Percentiles rank a stretch among this genome's conserved stretches.
Conservation (phyloP, 257 asterid species). For the Thymus quinquecostatus region DNA sequence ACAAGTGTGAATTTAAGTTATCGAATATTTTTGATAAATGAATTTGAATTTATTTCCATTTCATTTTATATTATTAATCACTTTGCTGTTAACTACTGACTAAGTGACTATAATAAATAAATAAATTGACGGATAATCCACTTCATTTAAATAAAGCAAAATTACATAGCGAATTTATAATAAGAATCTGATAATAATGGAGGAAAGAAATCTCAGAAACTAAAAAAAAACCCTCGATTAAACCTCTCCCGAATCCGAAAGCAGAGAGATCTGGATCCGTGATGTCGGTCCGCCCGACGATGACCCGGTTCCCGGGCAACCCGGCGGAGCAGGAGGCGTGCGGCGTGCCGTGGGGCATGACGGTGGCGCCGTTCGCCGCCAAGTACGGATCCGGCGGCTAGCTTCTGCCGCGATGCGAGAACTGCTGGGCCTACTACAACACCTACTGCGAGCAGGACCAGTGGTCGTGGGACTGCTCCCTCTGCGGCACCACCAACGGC, state of each 20-base stretch:
- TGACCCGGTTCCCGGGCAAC: constrained; percentile 74
- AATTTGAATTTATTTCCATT: too few species aligned
- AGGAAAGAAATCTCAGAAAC: constrained; percentile 7
- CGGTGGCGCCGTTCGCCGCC: constrained; percentile 83
- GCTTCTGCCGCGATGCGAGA: constrained; percentile 86
- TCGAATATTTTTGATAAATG: too few species aligned
- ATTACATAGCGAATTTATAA: too few species aligned
- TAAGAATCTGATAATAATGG: not conserved
- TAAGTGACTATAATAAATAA: too few species aligned
- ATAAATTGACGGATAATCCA: too few species aligned
- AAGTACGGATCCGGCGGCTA: constrained; percentile 90
- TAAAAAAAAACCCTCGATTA: constrained; percentile 27
- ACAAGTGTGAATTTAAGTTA: too few species aligned
- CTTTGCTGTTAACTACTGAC: too few species aligned
- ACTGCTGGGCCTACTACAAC: constrained; percentile 93
- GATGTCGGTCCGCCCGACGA: constrained; percentile 91
- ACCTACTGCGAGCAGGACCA: constrained; percentile 94
- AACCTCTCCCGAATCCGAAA: constrained; percentile 28
- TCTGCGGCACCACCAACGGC: constrained; percentile 93
- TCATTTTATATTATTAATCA: too few species aligned
- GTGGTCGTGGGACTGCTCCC: constrained; percentile 94
- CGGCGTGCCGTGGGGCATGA: constrained; percentile 89
- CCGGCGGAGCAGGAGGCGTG: constrained; percentile 68
- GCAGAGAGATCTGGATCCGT: constrained; percentile 33
- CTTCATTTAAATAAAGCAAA: too few species aligned